Base-by-base conservation (phyloP, 1,139 yeast genomes). In the Yarrowia galli region DNA sequence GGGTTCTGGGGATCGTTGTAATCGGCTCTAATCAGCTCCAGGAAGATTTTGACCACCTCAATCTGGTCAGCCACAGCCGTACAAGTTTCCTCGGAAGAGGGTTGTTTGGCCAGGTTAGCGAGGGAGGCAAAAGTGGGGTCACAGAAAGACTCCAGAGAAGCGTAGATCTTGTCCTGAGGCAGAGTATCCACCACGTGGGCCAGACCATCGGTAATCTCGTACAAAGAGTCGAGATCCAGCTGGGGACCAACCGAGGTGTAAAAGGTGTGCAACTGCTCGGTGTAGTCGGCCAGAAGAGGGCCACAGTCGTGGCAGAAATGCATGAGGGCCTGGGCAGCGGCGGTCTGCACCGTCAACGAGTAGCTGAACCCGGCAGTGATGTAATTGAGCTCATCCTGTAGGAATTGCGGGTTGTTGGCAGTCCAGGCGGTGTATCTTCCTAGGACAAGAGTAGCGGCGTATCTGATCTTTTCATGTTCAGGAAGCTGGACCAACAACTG, bases 351-450 rank as follows among this genome's bases (percentile, higher is more conserved):
- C 40, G 89, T 91, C 23, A 58, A 9, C 12, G 58, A 54, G 40
- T 56, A 23, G 32, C 80, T 76, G 74, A 95, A 91, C 0, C 98
- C 97, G 70, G 83, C 84, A 68, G 89, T 90, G 71, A 96, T 92
- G 76, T 92, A 95, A 72, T 89, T 88, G 69, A 96, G 83, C 77
- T 93, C 97, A 65, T 88, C 85, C 76, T 91, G 96, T 70, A 96
- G 81, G 73, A 83, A 89, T 70, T 91, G 89, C 1, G 97, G 92
- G 78, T 95, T 96, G 71, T 86, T 84, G 7, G 93, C 82, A 0
- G 98, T 92, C 98, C 99, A 96, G 78, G 89, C 93, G 1, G 98
- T 91, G 77, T 95, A 95, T 73, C 99, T 84, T 10, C 99, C 99
- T 64, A 96, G 81, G 0, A 95, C 97, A 73, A 95, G 82, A 0